Base-by-base conservation (phyloP, 345 rosid species). In the Populus davidiana region DNA sequence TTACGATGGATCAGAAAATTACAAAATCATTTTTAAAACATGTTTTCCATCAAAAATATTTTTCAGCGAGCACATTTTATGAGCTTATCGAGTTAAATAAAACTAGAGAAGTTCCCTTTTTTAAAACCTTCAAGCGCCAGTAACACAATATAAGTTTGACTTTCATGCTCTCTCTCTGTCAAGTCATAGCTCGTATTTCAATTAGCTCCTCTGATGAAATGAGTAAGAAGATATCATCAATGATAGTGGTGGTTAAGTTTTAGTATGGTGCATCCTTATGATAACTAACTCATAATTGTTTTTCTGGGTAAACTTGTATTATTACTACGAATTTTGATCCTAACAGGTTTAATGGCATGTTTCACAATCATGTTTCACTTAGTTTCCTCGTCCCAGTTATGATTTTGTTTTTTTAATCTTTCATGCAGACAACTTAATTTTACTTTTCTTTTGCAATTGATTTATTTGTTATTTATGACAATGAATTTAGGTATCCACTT, bases 401-500 rank as follows among this genome's bases (percentile, higher is more conserved):
- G 23, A 35, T 41, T 14, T 5, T 9, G 43, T 62, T 27, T 47
- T 63, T 17, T 66, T 65, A 33, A 13, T 39, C n/a, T 2, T 66
- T 14, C 13, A 70, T 44, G 6, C 43, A 25, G 13, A 59, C 23
- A 21, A 14, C 17, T 81, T 21, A 35, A 36, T 25, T 65, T 43
- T 17, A 12, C 62, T 66, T 62, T 41, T 18, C 23, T 47, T 12
- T 31, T 35, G 67, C 65, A 17, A 3, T 66, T 49, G 31, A 5
- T 35, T 31, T 49, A 21, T 59, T 70, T 10, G 75, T 52, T 67
- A 69, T 29, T 14, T 61, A 11, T 69, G 29, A 71, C 54, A 70
- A 61, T 63, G 50, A 77, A 29, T 70, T 9, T 27, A 95, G 99
- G 89, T 95, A 87, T 76, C 99, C 99, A 0, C 76, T 95, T 76